Conservation (phyloP, 1,284 basidiomycete genomes). For the Waitea zeae region DNA sequence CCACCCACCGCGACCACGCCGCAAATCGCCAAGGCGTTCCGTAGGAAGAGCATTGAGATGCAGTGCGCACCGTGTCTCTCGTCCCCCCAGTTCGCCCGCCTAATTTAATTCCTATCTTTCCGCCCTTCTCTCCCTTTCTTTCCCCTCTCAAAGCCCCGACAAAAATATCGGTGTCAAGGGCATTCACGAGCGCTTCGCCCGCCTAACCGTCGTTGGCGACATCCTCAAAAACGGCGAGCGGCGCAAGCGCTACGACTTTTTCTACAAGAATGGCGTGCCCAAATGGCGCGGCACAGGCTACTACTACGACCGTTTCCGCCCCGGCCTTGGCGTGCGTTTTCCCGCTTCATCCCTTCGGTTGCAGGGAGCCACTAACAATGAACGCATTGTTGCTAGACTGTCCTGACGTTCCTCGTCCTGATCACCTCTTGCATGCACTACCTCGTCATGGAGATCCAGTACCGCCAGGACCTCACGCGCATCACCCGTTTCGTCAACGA, state of each 20-base stretch:
- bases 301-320: constrained; percentile 86
- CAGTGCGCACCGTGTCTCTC: constrained; percentile 39
- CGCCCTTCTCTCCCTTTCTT: too few relatives aligned
- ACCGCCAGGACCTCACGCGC: constrained; percentile 50
- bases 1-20: constrained; percentile 46
- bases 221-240: constrained; percentile 67
- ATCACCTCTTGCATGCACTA: constrained; percentile 69
- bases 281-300: constrained; percentile 80
- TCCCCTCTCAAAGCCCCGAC: too few relatives aligned
- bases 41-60: constrained; percentile 73
- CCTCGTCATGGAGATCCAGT: constrained; percentile 60
- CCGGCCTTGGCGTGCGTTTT: constrained; percentile 56
- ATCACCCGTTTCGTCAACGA: constrained; percentile 49
- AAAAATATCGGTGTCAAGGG: constrained; percentile 77
- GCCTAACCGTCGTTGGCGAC: constrained; percentile 70
- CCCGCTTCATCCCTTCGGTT: constrained; percentile 1
- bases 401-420: constrained; percentile 56
- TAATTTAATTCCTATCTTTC: background rate
- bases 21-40: constrained; percentile 77
- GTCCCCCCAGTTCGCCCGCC: background rate
- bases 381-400: constrained; percentile 27
- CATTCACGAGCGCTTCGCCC: constrained; percentile 74
- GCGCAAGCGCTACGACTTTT: constrained; percentile 76
- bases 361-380: constrained; percentile 2
- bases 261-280: constrained; percentile 83